phyloP scores from a whole-genome alignment of 305 asterid species.

The Ajuga reptans region DNA sequence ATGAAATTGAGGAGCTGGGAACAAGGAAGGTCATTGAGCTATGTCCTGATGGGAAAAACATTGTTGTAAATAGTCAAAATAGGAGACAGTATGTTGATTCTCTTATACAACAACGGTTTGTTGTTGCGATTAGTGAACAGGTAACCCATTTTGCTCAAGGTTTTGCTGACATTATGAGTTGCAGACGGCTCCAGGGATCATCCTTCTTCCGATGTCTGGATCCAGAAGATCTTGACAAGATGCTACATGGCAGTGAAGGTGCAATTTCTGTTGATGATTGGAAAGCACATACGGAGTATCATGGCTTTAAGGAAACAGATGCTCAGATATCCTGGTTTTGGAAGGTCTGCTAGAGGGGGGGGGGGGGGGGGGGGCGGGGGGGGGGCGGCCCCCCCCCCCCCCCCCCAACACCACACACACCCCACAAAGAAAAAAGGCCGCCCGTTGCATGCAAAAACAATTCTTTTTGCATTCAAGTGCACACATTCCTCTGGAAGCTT shows the following conservation, averaged over 20 bases:
- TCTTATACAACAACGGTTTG: conserved; percentile 61
- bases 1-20: conserved; percentile 76
- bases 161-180: conserved; percentile 49
- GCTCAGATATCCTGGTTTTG: conserved; percentile 83
- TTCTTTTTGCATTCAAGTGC: not conserved
- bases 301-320: conserved; percentile 59
- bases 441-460: not conserved
- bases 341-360: conserved; percentile 51
- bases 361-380: no score
- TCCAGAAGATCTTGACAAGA: conserved; percentile 62
- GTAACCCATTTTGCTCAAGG: conserved; percentile 53
- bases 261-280: conserved; percentile 74
- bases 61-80: conserved; percentile 58
- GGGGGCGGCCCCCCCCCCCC: no score
- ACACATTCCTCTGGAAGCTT: not conserved
- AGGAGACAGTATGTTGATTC: conserved; percentile 56
- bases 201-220: conserved; percentile 61
- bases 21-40: conserved; percentile 60
- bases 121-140: conserved; percentile 49
- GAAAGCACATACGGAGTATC: conserved; percentile 70
- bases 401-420: no score
- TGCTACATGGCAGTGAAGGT: conserved; percentile 73
- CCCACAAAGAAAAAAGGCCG: no score
- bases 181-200: conserved; percentile 29
- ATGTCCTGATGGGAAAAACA: conserved; percentile 45